Evolutionary conservation across 2,329 filamentous ascomycete species (phyloP), one percentile per base, ranked within the genome.

Genomic region (Blumeriella jaapii): DNA sequence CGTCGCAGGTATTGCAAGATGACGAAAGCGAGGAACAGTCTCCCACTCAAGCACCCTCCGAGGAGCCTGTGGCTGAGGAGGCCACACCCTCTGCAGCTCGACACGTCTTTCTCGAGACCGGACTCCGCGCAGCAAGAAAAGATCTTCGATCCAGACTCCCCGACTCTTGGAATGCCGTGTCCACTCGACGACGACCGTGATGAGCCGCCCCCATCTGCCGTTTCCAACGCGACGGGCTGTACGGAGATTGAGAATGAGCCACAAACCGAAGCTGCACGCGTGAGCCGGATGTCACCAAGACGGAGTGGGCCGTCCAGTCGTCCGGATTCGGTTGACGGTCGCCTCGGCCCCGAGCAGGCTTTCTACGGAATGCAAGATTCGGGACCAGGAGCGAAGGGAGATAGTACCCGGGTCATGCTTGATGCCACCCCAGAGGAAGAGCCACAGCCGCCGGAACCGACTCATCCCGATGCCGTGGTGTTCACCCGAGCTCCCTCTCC

Each of bases 161-260:
- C 78, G 6, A 73, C 74, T 2, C 59, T 84, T 11, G 78, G 74
- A 5, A 68, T 82, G 40, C 77, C 78, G 4, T 76, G 77, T 7
- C 68, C 68, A 48, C 75, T 80, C 52, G 55, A 57, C 7, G 58
- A 60, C 13, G 51, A 56, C 9, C 66, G 73, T 15, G 66, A 74
- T 18, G 62, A 70, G 27, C 59, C 61, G 19, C 74, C 74, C 2
- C 57, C 57, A 19, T 79, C 78, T 11, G 70, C 76, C 3, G 53
- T 73, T 10, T 81, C 79, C 5, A 61, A 60, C 29, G 61, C 59
- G 5, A 78, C 75, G n/a, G 67, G 67, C 26, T 68, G 68, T 6
- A 84, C 79, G 0, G 76, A 82, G 48, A 82, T 85, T 46, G 82
- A 86, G 46, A 68, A 65, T n/a, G 80, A 85, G 47, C 67, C 75